phyloP scores from a whole-genome alignment of 1,139 yeast genomes.

The Suhomyces choctaworum region DNA sequence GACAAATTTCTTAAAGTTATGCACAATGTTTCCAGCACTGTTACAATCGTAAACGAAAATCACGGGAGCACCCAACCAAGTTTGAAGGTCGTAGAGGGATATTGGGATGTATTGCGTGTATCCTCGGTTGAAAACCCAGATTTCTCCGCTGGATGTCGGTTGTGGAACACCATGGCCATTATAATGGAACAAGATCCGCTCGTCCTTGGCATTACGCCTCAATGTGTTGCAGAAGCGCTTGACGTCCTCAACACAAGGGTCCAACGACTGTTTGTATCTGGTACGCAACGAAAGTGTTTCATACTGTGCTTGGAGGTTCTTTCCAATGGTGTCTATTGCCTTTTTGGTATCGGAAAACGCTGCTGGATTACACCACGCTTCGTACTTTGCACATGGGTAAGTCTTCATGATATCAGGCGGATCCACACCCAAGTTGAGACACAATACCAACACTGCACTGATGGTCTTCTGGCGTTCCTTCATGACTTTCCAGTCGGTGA shows the following conservation, averaged over 20 bases:
- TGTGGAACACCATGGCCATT: slow-evolving; percentile 99
- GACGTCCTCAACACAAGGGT: slow-evolving; percentile 95
- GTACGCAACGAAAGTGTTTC: slow-evolving; percentile 87
- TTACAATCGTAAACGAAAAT: slow-evolving; percentile 93
- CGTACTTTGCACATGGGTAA: slow-evolving; percentile 88
- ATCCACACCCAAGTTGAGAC: slow-evolving; percentile 91
- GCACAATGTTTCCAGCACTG: slow-evolving; percentile 91
- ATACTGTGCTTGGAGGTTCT: slow-evolving; percentile 81
- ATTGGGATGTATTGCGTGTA: slow-evolving; percentile 98
- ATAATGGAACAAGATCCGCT: slow-evolving; percentile 86
- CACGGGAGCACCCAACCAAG: slow-evolving; percentile 98
- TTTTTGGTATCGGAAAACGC: slow-evolving; percentile 83
- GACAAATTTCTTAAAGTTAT: slow-evolving; percentile 85
- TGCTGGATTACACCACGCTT: slow-evolving; percentile 92
- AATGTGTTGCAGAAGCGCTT: slow-evolving; percentile 88
- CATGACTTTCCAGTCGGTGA: slow-evolving; percentile 87
- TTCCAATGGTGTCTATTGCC: slow-evolving; percentile 91
- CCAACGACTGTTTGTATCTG: slow-evolving; percentile 84
- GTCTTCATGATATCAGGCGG: slow-evolving; percentile 97
- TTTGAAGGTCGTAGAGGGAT: slow-evolving; percentile 85
- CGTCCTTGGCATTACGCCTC: slow-evolving; percentile 88
- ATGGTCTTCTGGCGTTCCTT: slow-evolving; percentile 91
- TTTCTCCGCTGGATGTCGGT: slow-evolving; percentile 96
- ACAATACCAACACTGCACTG: slow-evolving; percentile 88
- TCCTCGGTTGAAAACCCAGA: slow-evolving; percentile 97